These are phyloP conservation scores for Acanthamoeba rhysodes DNA, from an alignment of 208 protist species.

Conservation along the genomic window DNA sequence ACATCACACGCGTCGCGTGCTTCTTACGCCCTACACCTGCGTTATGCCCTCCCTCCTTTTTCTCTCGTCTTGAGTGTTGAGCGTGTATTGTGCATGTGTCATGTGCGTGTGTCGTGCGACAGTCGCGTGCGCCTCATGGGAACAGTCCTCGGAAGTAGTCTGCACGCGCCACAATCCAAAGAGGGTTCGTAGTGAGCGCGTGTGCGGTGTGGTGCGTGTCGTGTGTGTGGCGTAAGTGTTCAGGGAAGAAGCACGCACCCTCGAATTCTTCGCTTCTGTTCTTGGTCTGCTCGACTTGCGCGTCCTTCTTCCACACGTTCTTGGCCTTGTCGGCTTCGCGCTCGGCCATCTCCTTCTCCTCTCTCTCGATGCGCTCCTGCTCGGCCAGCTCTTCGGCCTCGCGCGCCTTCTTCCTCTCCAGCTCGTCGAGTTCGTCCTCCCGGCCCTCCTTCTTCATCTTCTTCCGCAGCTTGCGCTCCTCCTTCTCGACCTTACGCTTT, in stretches of 20 bases:
- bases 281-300: slow-evolving; percentile 53
- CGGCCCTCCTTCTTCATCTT: slow-evolving; percentile 54
- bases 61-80: too few relatives aligned
- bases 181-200: too few relatives aligned
- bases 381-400: slow-evolving; percentile 40
- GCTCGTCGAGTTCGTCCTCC: slow-evolving; percentile 45
- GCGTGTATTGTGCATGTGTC: too few relatives aligned
- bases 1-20: too few relatives aligned
- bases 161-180: neutral
- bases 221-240: too few relatives aligned
- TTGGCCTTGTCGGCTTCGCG: slow-evolving; percentile 12
- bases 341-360: slow-evolving; percentile 20
- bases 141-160: slow-evolving; percentile 52
- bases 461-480: slow-evolving; percentile 61
- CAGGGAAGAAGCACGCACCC: neutral
- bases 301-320: slow-evolving; percentile 66
- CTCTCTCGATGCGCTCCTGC: neutral
- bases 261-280: slow-evolving; percentile 72
- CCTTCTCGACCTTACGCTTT: slow-evolving; percentile 40
- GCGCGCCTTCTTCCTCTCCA: slow-evolving; percentile 3
- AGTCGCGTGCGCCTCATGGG: neutral
- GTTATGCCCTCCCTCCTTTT: too few relatives aligned
- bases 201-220: neutral
- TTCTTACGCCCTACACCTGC: too few relatives aligned
- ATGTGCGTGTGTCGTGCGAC: too few relatives aligned